phyloP scores from a whole-genome alignment of 495 filamentous ascomycete genomes.

The Penicillium bovifimosum region DNA sequence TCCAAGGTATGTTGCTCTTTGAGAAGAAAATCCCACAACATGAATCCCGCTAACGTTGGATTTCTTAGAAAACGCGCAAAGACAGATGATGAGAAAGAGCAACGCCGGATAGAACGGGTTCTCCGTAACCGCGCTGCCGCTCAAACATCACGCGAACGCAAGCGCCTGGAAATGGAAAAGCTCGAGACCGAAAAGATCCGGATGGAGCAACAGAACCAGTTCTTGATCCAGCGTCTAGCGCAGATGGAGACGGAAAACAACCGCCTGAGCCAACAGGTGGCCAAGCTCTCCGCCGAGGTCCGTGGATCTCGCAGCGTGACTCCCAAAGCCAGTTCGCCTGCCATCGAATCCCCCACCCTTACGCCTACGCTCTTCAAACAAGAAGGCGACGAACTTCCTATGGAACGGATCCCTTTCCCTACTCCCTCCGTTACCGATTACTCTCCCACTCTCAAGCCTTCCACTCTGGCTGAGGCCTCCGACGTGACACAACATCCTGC shows the following conservation, averaged over 20 bases:
- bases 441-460: constrained; percentile 46
- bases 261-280: constrained; percentile 59
- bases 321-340: constrained; percentile 34
- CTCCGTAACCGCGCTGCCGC: constrained; percentile 93
- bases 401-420: constrained; percentile 46
- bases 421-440: constrained; percentile 45
- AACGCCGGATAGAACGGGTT: constrained; percentile 93
- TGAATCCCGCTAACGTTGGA: background rate
- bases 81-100: constrained; percentile 98
- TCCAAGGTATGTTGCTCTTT: constrained; percentile 62
- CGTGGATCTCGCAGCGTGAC: constrained; percentile 43
- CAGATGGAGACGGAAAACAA: constrained; percentile 62
- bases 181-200: constrained; percentile 69
- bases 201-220: constrained; percentile 63
- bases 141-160: constrained; percentile 92
- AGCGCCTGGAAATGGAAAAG: constrained; percentile 87
- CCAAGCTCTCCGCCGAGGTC: constrained; percentile 56
- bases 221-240: constrained; percentile 59
- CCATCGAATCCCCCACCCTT: constrained; percentile 41
- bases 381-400: constrained; percentile 46
- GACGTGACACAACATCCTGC: constrained; percentile 99
- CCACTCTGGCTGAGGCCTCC: constrained; percentile 61
- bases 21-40: background rate
- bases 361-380: constrained; percentile 51
- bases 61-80: constrained; percentile 83